Percentiles rank a stretch among this genome's conserved stretches.
Evolutionary conservation across 441 rosid species (phyloP).

Genomic region (Populus hybrid): DNA sequence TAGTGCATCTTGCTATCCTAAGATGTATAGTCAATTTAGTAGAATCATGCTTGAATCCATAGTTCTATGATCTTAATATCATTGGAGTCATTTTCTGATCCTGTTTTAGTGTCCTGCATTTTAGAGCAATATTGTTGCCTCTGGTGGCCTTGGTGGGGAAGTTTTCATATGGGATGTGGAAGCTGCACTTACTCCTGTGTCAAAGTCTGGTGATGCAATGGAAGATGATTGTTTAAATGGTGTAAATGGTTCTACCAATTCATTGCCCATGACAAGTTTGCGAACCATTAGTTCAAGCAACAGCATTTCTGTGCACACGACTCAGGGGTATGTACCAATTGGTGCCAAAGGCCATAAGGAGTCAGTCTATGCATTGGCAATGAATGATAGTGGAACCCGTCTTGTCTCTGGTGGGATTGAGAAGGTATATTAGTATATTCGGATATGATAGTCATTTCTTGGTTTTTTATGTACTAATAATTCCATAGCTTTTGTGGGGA

Average conservation of each 20-base stretch:
- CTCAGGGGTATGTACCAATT: constrained; percentile 73
- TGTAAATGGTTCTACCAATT: constrained; percentile 52
- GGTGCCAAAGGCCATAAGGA: constrained; percentile 97
- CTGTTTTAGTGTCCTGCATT: constrained; percentile 61
- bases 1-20: constrained; percentile 21
- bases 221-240: constrained; percentile 78
- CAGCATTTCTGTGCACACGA: constrained; percentile 62
- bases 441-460: not conserved
- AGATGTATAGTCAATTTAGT: constrained; percentile 13
- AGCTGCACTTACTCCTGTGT: constrained; percentile 70
- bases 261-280: constrained; percentile 65
- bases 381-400: constrained; percentile 82
- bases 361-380: constrained; percentile 97
- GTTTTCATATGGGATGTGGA: constrained; percentile 96
- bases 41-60: constrained; percentile 6
- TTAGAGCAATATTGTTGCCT: constrained; percentile 95
- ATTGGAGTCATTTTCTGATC: constrained; percentile 53
- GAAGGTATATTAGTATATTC: constrained; percentile 51
- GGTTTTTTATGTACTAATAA: not conserved
- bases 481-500: not conserved
- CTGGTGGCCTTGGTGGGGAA: constrained; percentile 99
- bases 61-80: constrained; percentile 6
- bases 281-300: constrained; percentile 83
- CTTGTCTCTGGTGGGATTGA: constrained; percentile 99
- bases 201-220: constrained; percentile 63